Evolutionary conservation across 768 basidiomycete genomes (phyloP).

Genomic region (Hericium coralloides): DNA sequence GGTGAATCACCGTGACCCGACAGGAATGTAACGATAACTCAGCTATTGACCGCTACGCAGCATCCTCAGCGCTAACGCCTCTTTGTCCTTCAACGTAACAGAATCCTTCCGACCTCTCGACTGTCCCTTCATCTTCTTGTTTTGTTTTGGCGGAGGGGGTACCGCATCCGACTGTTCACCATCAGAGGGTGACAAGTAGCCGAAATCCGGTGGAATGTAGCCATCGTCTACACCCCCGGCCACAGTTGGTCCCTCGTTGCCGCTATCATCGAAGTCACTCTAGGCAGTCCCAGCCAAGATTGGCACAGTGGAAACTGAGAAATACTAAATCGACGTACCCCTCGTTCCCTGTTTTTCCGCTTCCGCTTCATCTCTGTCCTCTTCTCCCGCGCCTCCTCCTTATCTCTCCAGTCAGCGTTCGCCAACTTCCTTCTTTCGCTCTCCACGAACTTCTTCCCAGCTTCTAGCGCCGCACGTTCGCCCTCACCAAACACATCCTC

Average conservation of each 20-base stretch:
- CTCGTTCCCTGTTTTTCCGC: conserved; percentile 65
- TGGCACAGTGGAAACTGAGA: background rate
- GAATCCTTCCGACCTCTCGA: conserved; percentile 20
- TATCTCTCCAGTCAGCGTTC: conserved; percentile 64
- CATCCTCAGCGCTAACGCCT: conserved; percentile 57
- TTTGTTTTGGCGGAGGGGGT: conserved; percentile 24
- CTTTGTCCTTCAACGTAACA: conserved; percentile 40
- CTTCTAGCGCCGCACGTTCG: conserved; percentile 53
- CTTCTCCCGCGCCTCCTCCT: conserved; percentile 79
- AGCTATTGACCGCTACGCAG: conserved; percentile 28
- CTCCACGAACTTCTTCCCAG: conserved; percentile 62
- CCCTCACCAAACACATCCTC: conserved; percentile 56
- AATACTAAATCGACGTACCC: conserved; percentile 12
- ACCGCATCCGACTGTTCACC: conserved; percentile 8
- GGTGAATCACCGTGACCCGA: no score
- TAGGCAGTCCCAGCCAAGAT: background rate
- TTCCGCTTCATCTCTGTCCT: conserved; percentile 89
- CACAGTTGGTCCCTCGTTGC: conserved; percentile 22
- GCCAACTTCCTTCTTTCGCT: conserved; percentile 67
- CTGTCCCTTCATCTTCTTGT: conserved; percentile 15
- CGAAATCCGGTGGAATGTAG: conserved; percentile 65
- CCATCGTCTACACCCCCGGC: conserved; percentile 43
- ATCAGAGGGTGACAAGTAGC: conserved; percentile 32
- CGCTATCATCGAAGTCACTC: conserved; percentile 15
- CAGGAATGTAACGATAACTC: no score